Percentiles rank a stretch among this genome's conserved stretches.
Evolutionary conservation across 1,284 basidiomycete species (phyloP).

Genomic region (Sporisorium graminicola): DNA sequence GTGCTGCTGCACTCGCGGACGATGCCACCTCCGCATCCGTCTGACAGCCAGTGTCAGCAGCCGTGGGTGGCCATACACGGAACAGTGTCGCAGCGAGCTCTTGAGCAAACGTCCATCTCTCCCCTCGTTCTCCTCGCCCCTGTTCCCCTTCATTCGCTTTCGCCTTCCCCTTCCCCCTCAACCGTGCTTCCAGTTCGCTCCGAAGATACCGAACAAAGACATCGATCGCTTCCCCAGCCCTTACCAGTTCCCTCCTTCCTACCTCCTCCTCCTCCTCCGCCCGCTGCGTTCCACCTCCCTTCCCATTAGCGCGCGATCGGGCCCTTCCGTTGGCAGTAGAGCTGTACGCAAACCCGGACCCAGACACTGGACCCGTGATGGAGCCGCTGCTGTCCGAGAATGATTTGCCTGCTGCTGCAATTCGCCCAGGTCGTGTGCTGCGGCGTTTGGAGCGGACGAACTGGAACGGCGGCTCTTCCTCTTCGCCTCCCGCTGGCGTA

Average conservation of each 20-base stretch:
- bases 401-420: background rate
- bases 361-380: conserved; percentile 1
- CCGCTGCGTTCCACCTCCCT: too few relatives aligned
- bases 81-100: background rate
- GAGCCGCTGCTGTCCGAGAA: conserved; percentile 10
- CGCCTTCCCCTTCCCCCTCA: background rate
- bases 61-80: conserved; percentile 11
- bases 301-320: background rate
- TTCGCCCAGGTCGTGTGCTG: background rate
- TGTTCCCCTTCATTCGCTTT: background rate
- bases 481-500: too few relatives aligned
- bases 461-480: conserved; percentile 3
- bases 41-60: too few relatives aligned
- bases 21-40: too few relatives aligned
- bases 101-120: conserved; percentile 6
- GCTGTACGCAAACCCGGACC: conserved; percentile 5
- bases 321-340: background rate
- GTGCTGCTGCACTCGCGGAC: too few relatives aligned
- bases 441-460: conserved; percentile 11
- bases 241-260: background rate
- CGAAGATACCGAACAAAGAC: conserved; percentile 16
- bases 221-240: conserved; percentile 7
- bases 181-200: background rate
- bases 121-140: too few relatives aligned
- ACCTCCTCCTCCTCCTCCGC: background rate